Percentiles rank a stretch among this genome's conserved stretches.
Conservation (phyloP, 495 filamentous ascomycete genomes). For the Trichoderma reesei region DNA sequence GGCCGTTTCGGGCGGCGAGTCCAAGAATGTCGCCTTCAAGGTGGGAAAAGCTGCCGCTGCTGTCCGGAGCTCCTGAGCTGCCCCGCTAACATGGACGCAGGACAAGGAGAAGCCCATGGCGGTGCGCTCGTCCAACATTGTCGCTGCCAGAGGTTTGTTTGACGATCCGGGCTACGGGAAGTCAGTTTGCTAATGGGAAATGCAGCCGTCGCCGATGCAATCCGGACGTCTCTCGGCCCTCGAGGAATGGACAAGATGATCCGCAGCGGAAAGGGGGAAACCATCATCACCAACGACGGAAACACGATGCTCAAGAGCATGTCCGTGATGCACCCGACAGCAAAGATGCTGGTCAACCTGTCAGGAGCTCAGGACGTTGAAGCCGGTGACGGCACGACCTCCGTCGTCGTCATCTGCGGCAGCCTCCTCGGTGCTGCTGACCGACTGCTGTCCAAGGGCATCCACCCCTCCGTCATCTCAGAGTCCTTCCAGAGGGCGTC, state of each 20-base stretch:
- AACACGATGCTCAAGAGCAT: conserved; percentile 98
- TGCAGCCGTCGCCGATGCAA: conserved; percentile 88
- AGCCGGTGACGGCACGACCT: conserved; percentile 96
- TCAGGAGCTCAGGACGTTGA: conserved; percentile 97
- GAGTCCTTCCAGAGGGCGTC: conserved; percentile 96
- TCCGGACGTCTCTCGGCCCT: conserved; percentile 61
- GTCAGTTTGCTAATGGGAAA: neutral
- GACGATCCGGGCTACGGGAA: neutral
- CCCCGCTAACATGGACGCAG: conserved; percentile 45
- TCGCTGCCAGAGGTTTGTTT: conserved; percentile 75
- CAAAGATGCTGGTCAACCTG: conserved; percentile 96
- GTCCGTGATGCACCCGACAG: conserved; percentile 96
- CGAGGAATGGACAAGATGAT: conserved; percentile 98
- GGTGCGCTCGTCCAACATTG: conserved; percentile 89
- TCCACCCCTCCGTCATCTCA: conserved; percentile 95
- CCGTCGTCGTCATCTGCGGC: conserved; percentile 93
- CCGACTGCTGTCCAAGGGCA: conserved; percentile 76
- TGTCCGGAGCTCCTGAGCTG: conserved; percentile 8
- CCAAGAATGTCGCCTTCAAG: conserved; percentile 70
- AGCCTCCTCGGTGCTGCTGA: conserved; percentile 91
- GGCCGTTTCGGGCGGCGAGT: conserved; percentile 40
- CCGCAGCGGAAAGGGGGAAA: conserved; percentile 88
- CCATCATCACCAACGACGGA: conserved; percentile 98
- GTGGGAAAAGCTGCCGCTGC: conserved; percentile 34
- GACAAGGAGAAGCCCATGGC: conserved; percentile 99